phyloP scores from a whole-genome alignment of 164 flowering plant species.

The Pachysandra terminalis region DNA sequence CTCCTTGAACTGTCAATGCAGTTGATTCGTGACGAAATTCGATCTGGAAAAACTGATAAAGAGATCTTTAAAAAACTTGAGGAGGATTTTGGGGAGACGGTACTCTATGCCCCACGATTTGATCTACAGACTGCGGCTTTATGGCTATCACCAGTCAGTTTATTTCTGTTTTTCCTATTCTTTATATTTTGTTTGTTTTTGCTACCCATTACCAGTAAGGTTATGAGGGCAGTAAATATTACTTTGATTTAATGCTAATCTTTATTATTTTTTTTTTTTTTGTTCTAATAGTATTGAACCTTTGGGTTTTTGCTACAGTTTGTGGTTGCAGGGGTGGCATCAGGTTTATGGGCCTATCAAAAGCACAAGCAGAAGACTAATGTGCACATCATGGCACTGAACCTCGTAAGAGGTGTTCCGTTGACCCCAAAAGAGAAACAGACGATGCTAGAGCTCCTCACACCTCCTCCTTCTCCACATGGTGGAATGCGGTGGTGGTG shows the following conservation, averaged over 20 bases:
- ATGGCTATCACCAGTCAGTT: conserved; percentile 94
- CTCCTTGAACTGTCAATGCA: conserved; percentile 18
- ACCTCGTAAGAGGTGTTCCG: conserved; percentile 81
- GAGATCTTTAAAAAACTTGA: conserved; percentile 86
- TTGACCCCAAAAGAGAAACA: conserved; percentile 76
- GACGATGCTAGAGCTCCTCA: conserved; percentile 73
- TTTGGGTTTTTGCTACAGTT: conserved; percentile 38
- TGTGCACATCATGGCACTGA: conserved; percentile 83
- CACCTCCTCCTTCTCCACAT: conserved; percentile 71
- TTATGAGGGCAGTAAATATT: not conserved
- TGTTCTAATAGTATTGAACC: conserved; percentile 4
- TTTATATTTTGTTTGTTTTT: too few species aligned
- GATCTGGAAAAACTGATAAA: conserved; percentile 76
- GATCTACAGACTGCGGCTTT: conserved; percentile 92
- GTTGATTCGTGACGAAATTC: conserved; percentile 91
- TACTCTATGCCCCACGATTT: conserved; percentile 83
- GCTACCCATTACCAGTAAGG: conserved; percentile 66
- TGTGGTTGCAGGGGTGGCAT: conserved; percentile 68
- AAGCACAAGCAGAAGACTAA: conserved; percentile 75
- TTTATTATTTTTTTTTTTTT: not conserved
- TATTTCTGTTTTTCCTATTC: too few species aligned
- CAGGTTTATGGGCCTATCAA: conserved; percentile 70
- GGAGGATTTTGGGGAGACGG: conserved; percentile 90
- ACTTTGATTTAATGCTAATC: not conserved
- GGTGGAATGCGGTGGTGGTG: conserved; percentile 50